A percentile compares a stretch with the other conserved stretches of the same genome.
Evolutionary conservation across 176 grass and related monocot species (phyloP).

Genomic region (Eleusine indica): DNA sequence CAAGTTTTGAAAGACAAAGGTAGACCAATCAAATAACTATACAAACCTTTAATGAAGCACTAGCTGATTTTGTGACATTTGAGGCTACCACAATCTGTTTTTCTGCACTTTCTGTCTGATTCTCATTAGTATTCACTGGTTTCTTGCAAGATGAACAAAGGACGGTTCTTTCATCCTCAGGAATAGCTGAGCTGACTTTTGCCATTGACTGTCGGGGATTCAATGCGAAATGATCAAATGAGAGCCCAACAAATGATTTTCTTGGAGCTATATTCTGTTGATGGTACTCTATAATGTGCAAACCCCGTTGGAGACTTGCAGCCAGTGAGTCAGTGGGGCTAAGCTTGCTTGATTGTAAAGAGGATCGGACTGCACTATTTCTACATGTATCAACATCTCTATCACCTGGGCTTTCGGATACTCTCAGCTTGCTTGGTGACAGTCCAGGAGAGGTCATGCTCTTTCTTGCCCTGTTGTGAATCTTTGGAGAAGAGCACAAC

Average conservation of each 20-base stretch:
- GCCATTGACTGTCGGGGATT: constrained; percentile 58
- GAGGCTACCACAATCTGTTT: constrained; percentile 53
- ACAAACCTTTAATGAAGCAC: constrained; percentile 37
- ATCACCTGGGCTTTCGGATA: constrained; percentile 43
- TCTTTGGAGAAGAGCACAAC: constrained; percentile 90
- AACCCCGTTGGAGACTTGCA: constrained; percentile 78
- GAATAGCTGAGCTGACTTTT: constrained; percentile 49
- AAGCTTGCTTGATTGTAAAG: constrained; percentile 82
- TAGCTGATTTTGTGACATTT: constrained; percentile 19
- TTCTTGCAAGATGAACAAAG: constrained; percentile 88
- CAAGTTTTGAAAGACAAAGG: neutral
- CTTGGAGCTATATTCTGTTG: constrained; percentile 51
- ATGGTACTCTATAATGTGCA: constrained; percentile 98
- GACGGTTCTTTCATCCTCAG: constrained; percentile 40
- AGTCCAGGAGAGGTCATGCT: constrained; percentile 55
- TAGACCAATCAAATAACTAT: neutral
- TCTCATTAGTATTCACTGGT: constrained; percentile 45
- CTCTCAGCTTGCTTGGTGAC: constrained; percentile 47
- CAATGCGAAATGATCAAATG: constrained; percentile 90
- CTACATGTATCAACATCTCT: constrained; percentile 47
- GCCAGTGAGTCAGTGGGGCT: constrained; percentile 81
- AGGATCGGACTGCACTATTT: constrained; percentile 54
- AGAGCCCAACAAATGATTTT: constrained; percentile 84
- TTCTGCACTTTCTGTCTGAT: constrained; percentile 40
- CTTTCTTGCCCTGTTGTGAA: constrained; percentile 62